Base-by-base conservation (phyloP, 148 eudicot genomes). In the Amaranthus cruentus region DNA sequence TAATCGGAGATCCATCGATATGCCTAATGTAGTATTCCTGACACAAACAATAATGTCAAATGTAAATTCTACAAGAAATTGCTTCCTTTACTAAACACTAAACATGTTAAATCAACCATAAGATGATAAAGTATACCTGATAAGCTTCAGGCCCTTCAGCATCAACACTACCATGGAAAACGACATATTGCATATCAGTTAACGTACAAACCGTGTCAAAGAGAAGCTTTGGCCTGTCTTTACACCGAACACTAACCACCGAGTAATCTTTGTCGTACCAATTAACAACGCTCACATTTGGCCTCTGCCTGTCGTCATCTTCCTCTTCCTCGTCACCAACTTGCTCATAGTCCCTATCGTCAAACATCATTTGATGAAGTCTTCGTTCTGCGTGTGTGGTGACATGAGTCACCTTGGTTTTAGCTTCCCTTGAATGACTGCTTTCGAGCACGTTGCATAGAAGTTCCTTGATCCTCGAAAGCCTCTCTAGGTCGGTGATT, bases 141-240 rank as follows among this genome's bases (percentile, higher is more conserved):
- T 87, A 83, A 71, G 97, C 97, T 72, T 90, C 85, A 11, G 88
- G 75, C 47, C 97, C 97, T 74, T 88, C 89, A 43, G 97, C 87
- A 81, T 82, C 88, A 4, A 96, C 93, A 82, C 90, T 86, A 7
- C 92, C 99, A 82, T 96, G 99, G 55, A 82, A 96, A 63, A 96
- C 92, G 11, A 90, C 99, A 74, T 96, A 96, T 58, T 87, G 83
- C 99, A 96, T 92, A 80, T 96, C 99, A 0, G 99, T 96, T 75
- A 96, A 75, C 4, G 99, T 96, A 72, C 97, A 96, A 10, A 96
- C 84, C 0, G 90, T 87, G 70, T 96, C 99, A 62, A 96, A 96
- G 9, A 94, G 77, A 80, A 94, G 96, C 77, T 94, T 94, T 3
- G 97, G 96, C 75, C 98, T 84, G 73, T 94, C 98, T 77, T 94